A percentile compares a stretch with the other conserved stretches of the same genome.
phyloP scores from a whole-genome alignment of 805 yeast genomes.

The Monosporozyma aerobia region DNA sequence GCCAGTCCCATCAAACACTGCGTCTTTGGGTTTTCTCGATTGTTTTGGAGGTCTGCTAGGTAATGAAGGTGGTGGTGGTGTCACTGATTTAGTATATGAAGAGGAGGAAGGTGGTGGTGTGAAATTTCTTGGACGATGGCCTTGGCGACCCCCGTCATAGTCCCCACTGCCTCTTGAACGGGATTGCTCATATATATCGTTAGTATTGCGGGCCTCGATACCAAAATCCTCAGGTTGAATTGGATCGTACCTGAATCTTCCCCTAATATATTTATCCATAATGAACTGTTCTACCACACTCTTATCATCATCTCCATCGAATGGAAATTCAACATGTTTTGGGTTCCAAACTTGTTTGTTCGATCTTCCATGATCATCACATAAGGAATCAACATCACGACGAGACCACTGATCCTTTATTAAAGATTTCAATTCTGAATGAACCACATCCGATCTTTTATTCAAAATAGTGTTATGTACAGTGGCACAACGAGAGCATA shows the following conservation, averaged over 20 bases:
- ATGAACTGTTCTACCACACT: conserved; percentile 46
- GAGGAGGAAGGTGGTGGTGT: background rate
- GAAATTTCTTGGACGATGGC: conserved; percentile 35
- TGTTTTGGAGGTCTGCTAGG: conserved; percentile 34
- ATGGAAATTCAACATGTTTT: conserved; percentile 58
- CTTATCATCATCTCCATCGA: conserved; percentile 62
- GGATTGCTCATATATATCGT: conserved; percentile 5
- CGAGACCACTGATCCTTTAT: conserved; percentile 63
- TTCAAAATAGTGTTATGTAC: conserved; percentile 58
- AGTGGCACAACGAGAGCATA: conserved; percentile 82
- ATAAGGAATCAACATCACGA: conserved; percentile 41
- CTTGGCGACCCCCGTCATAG: background rate
- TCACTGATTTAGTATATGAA: conserved; percentile 34
- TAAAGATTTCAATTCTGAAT: conserved; percentile 61
- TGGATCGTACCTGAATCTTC: conserved; percentile 37
- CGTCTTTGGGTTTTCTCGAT: conserved; percentile 22
- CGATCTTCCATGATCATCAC: conserved; percentile 43
- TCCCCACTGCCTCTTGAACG: conserved; percentile 4
- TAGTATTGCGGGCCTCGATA: background rate
- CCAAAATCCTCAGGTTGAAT: conserved; percentile 26
- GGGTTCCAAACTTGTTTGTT: conserved; percentile 62
- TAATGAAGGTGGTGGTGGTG: conserved; percentile 24
- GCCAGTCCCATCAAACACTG: conserved; percentile 28
- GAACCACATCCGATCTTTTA: conserved; percentile 31
- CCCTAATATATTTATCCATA: conserved; percentile 59